phyloP scores from a whole-genome alignment of 106 monocot genomes.

The Dioscorea zingiberensis region DNA sequence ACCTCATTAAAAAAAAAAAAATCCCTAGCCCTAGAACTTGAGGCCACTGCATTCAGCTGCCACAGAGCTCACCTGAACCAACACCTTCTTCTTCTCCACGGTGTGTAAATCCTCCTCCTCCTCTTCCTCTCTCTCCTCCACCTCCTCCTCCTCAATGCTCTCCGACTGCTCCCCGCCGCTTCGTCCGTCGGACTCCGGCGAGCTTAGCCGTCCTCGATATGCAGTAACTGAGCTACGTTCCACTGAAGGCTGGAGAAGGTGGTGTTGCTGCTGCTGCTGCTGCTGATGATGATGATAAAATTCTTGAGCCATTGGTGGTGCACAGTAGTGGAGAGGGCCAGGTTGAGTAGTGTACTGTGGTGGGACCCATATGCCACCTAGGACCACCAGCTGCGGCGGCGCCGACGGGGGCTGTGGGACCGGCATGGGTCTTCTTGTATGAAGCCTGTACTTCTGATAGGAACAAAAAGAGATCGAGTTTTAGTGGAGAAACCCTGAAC shows the following conservation, averaged over 20 bases:
- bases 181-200: conserved; percentile 33
- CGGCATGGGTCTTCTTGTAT: conserved; percentile 73
- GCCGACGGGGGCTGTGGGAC: conserved; percentile 24
- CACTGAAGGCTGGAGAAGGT: conserved; percentile 1
- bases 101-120: conserved; percentile 18
- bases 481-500: not conserved
- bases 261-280: conserved; percentile 16
- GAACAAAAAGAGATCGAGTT: not conserved
- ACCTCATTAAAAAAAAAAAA: too few species aligned
- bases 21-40: too few species aligned
- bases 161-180: conserved; percentile 44
- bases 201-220: conserved; percentile 9
- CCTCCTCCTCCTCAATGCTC: conserved; percentile 60
- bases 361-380: conserved; percentile 93
- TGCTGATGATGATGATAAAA: conserved; percentile 32
- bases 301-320: conserved; percentile 31
- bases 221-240: conserved; percentile 5
- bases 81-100: conserved; percentile 1
- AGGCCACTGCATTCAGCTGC: too few species aligned
- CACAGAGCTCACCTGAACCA: too few species aligned
- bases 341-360: conserved; percentile 66
- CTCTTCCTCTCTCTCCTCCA: conserved; percentile 14
- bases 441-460: conserved; percentile 76
- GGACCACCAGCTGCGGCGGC: conserved; percentile 69
- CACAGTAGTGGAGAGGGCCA: conserved; percentile 39